Conservation (phyloP, 2,329 filamentous ascomycete genomes). For the Colletotrichum camelliae region DNA sequence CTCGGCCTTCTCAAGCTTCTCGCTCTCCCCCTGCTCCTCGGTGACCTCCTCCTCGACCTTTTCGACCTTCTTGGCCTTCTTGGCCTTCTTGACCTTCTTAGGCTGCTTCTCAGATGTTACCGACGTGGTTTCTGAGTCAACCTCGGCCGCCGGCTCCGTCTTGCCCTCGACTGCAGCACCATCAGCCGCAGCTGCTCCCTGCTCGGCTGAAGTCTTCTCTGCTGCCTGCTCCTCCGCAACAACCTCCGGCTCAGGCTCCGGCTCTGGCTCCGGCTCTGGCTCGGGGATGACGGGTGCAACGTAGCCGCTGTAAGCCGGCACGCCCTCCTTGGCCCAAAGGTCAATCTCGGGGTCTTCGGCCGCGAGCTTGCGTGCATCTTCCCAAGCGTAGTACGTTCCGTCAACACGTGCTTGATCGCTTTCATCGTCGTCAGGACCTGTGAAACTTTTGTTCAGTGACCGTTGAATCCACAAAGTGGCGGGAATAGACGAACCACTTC, state of each 20-base stretch:
- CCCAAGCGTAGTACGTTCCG: constrained; percentile 87
- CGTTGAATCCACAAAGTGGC: background rate
- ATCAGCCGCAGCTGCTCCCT: background rate
- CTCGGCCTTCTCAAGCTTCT: background rate
- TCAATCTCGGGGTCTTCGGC: constrained; percentile 71
- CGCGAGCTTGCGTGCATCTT: constrained; percentile 73
- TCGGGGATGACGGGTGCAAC: constrained; percentile 42
- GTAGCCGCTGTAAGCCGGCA: constrained; percentile 45
- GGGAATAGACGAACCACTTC: constrained; percentile 61
- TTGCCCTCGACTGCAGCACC: constrained; percentile 3
- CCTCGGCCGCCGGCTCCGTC: background rate
- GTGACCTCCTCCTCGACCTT: constrained; percentile 5
- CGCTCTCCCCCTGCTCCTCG: background rate
- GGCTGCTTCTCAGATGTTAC: background rate
- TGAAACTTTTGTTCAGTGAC: background rate
- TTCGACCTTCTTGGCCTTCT: background rate
- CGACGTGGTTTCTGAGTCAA: background rate
- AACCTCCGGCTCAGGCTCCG: background rate
- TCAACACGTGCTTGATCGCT: constrained; percentile 82
- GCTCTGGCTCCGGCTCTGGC: background rate
- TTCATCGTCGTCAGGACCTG: constrained; percentile 81
- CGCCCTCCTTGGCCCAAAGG: constrained; percentile 43
- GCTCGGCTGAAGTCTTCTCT: background rate
- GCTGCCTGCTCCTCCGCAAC: background rate
- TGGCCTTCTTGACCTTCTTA: background rate